A percentile compares a stretch with the other conserved stretches of the same genome.
phyloP scores from a whole-genome alignment of 371 early-diverging fungal genomes.

The Mucor plumbeus region DNA sequence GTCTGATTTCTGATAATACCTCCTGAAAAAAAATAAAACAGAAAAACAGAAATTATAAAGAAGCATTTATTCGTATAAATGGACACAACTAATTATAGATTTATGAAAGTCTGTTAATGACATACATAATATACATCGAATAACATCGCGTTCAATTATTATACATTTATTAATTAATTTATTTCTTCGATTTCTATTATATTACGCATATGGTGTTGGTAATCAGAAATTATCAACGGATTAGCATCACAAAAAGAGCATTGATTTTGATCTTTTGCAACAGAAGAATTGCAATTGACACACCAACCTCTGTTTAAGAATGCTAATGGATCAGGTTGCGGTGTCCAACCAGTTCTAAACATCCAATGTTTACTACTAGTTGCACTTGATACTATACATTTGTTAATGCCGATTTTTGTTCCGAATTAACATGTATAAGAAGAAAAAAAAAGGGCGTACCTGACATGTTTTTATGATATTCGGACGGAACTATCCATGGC shows the following conservation, averaged over 20 bases:
- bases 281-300: slow-evolving; percentile 9
- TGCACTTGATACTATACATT: not conserved
- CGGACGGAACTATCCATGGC: slow-evolving; percentile 19
- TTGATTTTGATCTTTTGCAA: not conserved
- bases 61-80: not conserved
- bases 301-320: slow-evolving; percentile 18
- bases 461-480: slow-evolving; percentile 14
- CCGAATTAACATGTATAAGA: not conserved
- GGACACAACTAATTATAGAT: not conserved
- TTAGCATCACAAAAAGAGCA: slow-evolving; percentile 9
- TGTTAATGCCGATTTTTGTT: not conserved
- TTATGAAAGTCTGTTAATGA: not conserved
- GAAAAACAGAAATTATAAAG: not conserved
- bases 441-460: not conserved
- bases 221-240: not conserved
- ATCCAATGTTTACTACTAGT: slow-evolving; percentile 20
- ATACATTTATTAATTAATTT: not conserved
- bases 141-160: too few species aligned
- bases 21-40: not conserved
- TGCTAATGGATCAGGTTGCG: slow-evolving; percentile 21
- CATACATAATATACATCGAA: not conserved
- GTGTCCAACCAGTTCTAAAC: slow-evolving; percentile 32
- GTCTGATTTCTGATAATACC: not conserved
- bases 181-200: not conserved
- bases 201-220: not conserved